These are phyloP conservation scores for Calycina herbarum DNA, from an alignment of 2,329 filamentous ascomycete genomes.

Conservation along the genomic window DNA sequence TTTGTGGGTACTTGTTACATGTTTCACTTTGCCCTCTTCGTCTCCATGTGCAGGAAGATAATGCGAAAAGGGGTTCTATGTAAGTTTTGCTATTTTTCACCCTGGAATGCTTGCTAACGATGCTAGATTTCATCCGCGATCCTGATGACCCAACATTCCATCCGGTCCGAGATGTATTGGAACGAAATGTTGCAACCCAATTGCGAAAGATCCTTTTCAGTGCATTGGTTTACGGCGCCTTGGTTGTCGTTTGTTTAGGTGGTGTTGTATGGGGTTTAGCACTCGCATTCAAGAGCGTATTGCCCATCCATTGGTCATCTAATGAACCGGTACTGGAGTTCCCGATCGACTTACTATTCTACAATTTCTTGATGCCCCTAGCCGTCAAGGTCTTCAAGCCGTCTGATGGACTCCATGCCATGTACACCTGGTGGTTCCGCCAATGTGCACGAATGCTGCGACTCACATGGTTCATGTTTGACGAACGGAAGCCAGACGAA, in stretches of 20 bases:
- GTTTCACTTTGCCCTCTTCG: constrained; percentile 99
- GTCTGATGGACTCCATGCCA: constrained; percentile 75
- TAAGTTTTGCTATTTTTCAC: constrained; percentile 47
- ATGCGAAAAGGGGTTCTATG: constrained; percentile 92
- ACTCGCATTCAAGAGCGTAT: constrained; percentile 64
- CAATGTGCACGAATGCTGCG: constrained; percentile 77
- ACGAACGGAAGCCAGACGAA: constrained; percentile 76
- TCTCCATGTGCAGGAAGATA: constrained; percentile 98
- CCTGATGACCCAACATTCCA: constrained; percentile 98
- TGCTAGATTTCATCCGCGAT: constrained; percentile 87
- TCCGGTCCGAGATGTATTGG: constrained; percentile 92
- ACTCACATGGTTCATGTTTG: constrained; percentile 91
- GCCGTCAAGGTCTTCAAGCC: constrained; percentile 83
- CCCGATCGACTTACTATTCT: constrained; percentile 89
- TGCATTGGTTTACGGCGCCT: constrained; percentile 88
- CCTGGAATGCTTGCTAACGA: constrained; percentile 35
- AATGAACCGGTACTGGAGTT: constrained; percentile 93
- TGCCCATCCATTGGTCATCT: constrained; percentile 92
- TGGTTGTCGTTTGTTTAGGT: constrained; percentile 90
- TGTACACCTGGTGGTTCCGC: constrained; percentile 97
- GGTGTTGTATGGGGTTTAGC: constrained; percentile 93
- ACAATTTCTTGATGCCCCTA: constrained; percentile 93
- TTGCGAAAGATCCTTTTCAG: constrained; percentile 95
- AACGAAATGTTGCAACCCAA: constrained; percentile 88
- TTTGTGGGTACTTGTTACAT: constrained; percentile 98